Conservation (phyloP, 75 land plant species). For the Ceratopteris richardii region DNA sequence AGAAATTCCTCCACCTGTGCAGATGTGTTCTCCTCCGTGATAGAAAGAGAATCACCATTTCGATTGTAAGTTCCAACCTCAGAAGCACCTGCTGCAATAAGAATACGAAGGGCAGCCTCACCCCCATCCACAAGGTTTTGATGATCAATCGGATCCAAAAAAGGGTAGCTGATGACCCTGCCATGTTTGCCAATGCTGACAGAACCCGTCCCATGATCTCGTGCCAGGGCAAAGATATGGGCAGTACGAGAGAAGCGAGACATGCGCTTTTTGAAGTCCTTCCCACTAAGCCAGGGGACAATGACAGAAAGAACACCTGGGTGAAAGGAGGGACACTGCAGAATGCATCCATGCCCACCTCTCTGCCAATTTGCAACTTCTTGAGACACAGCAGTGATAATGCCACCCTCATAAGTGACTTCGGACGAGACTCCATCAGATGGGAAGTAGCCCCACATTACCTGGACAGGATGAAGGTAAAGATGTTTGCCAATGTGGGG, state of each 20-base stretch:
- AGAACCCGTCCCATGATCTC: constrained; percentile 53
- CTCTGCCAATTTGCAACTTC: constrained; percentile 11
- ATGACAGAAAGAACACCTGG: constrained; percentile 51
- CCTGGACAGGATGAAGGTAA: constrained; percentile 59
- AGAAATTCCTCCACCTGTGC: constrained; percentile 48
- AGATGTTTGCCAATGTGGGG: constrained; percentile 57
- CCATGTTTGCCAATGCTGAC: constrained; percentile 16
- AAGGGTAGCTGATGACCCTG: constrained; percentile 20
- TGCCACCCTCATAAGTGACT: constrained; percentile 67
- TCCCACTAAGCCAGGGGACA: constrained; percentile 56
- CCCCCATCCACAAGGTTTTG: constrained; percentile 32
- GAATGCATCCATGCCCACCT: constrained; percentile 35
- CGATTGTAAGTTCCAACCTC: constrained; percentile 32
- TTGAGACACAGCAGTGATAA: constrained; percentile 55
- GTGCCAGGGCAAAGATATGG: constrained; percentile 45
- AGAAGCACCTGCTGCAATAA: constrained; percentile 48
- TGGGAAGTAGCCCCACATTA: constrained; percentile 85
- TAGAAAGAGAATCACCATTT: constrained; percentile 35
- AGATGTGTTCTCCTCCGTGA: constrained; percentile 14
- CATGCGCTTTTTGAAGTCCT: constrained; percentile 46
- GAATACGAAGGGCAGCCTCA: constrained; percentile 45
- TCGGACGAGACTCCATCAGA: constrained; percentile 22
- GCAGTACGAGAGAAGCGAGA: constrained; percentile 50
- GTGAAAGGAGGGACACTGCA: constrained; percentile 61
- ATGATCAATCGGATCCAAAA: constrained; percentile 23